A percentile compares a stretch with the other conserved stretches of the same genome.
Evolutionary conservation across 108 stramenopile species (phyloP).

Genomic region (Fistulifera pelliculosa): DNA sequence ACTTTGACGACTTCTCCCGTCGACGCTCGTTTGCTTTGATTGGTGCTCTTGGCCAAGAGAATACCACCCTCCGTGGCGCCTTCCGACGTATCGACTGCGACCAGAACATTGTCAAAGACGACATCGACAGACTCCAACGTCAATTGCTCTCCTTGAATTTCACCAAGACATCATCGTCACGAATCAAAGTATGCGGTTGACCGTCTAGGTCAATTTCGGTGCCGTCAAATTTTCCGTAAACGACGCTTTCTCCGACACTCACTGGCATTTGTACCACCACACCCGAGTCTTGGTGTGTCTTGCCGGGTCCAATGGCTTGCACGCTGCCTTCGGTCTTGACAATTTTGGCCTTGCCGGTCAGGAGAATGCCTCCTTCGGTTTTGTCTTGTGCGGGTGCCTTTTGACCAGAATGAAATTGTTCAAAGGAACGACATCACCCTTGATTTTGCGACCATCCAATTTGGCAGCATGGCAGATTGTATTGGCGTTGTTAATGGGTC

Average conservation of each 20-base stretch:
- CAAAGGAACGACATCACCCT: slow-evolving; percentile 47
- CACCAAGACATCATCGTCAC: slow-evolving; percentile 79
- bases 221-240: slow-evolving; percentile 86
- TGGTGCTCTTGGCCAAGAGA: slow-evolving; percentile 42
- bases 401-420: slow-evolving; percentile 82
- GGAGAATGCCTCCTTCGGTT: slow-evolving; percentile 73
- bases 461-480: neutral
- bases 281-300: slow-evolving; percentile 71
- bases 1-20: slow-evolving; percentile 81
- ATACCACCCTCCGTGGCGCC: slow-evolving; percentile 51
- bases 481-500: too few species aligned
- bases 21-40: slow-evolving; percentile 39
- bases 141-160: slow-evolving; percentile 56
- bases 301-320: slow-evolving; percentile 69
- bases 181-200: slow-evolving; percentile 68
- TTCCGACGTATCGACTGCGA: slow-evolving; percentile 55
- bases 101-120: slow-evolving; percentile 69
- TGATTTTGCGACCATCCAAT: slow-evolving; percentile 56
- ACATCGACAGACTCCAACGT: slow-evolving; percentile 56
- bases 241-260: slow-evolving; percentile 58
- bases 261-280: slow-evolving; percentile 65
- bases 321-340: slow-evolving; percentile 73
- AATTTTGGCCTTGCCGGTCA: slow-evolving; percentile 78
- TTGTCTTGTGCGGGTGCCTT: slow-evolving; percentile 45
- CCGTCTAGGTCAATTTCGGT: slow-evolving; percentile 78